A percentile compares a stretch with the other conserved stretches of the same genome.
These are phyloP conservation scores for Arthrocladium fulminans DNA, from an alignment of 2,329 filamentous ascomycete genomes.

Conservation along the genomic window DNA sequence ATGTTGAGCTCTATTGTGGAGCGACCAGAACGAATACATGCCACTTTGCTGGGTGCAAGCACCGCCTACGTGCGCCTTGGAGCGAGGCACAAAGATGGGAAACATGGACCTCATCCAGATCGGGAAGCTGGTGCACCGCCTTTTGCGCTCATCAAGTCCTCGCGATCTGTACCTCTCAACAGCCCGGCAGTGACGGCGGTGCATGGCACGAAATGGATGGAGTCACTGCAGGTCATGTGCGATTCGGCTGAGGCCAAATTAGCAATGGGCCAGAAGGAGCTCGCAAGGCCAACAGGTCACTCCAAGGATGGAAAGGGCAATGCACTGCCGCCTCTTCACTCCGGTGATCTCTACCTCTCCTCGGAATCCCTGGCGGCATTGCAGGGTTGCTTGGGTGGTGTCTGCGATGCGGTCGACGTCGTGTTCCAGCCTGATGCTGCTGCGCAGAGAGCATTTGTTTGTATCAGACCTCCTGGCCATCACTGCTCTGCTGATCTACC, in stretches of 20 bases:
- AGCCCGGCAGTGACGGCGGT: constrained; percentile 79
- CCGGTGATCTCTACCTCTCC: constrained; percentile 86
- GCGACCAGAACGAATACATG: constrained; percentile 80
- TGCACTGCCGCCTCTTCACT: constrained; percentile 54
- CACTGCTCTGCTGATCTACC: constrained; percentile 85
- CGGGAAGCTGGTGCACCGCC: constrained; percentile 53
- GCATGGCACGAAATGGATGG: constrained; percentile 88
- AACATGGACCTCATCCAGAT: constrained; percentile 57
- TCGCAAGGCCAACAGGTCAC: constrained; percentile 51
- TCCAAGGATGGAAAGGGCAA: constrained; percentile 34
- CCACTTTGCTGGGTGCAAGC: constrained; percentile 70
- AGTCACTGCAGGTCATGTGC: constrained; percentile 79
- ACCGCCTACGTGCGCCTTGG: constrained; percentile 87
- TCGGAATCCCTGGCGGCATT: constrained; percentile 77
- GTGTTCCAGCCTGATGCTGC: constrained; percentile 61
- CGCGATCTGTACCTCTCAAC: constrained; percentile 59
- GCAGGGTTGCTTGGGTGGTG: constrained; percentile 82
- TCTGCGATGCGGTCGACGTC: constrained; percentile 83
- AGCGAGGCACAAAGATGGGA: constrained; percentile 59
- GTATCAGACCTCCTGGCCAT: constrained; percentile 85
- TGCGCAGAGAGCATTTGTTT: constrained; percentile 71
- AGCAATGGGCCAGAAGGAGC: constrained; percentile 66
- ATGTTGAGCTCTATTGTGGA: constrained; percentile 78
- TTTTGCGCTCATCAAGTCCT: constrained; percentile 78
- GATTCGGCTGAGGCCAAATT: constrained; percentile 68